Evolutionary conservation across 2,329 filamentous ascomycete genomes (phyloP).

Genomic region (Scolecobasidium constrictum): DNA sequence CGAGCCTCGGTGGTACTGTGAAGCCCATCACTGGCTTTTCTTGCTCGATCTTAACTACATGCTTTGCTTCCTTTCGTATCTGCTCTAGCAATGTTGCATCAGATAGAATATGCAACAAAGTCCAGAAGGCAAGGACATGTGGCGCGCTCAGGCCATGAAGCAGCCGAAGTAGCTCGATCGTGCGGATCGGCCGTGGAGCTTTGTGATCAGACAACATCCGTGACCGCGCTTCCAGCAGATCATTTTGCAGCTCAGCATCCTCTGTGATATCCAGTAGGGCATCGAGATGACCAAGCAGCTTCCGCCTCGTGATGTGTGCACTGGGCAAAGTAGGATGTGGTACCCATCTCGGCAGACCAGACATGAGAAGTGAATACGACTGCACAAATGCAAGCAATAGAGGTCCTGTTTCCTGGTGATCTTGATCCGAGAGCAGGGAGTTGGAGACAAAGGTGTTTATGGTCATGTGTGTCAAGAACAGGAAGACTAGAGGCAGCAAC

Average conservation of each 20-base stretch:
- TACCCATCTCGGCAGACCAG: constrained; percentile 8
- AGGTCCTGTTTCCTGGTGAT: constrained; percentile 6
- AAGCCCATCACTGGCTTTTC: constrained; percentile 30
- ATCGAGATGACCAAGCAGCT: constrained; percentile 7
- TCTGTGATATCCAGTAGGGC: constrained; percentile 5
- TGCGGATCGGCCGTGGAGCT: neutral
- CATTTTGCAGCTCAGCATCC: constrained; percentile 4
- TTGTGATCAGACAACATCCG: constrained; percentile 1
- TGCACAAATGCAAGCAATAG: constrained; percentile 6
- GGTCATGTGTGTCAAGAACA: constrained; percentile 10
- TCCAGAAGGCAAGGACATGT: constrained; percentile 32
- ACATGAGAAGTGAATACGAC: constrained; percentile 4
- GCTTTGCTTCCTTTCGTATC: constrained; percentile 34
- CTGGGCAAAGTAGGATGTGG: constrained; percentile 7
- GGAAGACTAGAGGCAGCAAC: constrained; percentile 8
- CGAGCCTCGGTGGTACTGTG: constrained; percentile 31
- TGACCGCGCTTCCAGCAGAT: neutral
- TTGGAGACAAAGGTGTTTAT: constrained; percentile 4
- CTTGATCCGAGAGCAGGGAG: constrained; percentile 3
- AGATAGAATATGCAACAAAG: constrained; percentile 34
- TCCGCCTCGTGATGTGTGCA: constrained; percentile 9
- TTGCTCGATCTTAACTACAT: constrained; percentile 28
- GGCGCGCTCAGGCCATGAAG: constrained; percentile 3
- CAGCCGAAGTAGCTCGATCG: constrained; percentile 3
- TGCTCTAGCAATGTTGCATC: constrained; percentile 28